These are phyloP conservation scores for Alternaria incomplexa DNA, from an alignment of 2,329 filamentous ascomycete species.

Conservation along the genomic window DNA sequence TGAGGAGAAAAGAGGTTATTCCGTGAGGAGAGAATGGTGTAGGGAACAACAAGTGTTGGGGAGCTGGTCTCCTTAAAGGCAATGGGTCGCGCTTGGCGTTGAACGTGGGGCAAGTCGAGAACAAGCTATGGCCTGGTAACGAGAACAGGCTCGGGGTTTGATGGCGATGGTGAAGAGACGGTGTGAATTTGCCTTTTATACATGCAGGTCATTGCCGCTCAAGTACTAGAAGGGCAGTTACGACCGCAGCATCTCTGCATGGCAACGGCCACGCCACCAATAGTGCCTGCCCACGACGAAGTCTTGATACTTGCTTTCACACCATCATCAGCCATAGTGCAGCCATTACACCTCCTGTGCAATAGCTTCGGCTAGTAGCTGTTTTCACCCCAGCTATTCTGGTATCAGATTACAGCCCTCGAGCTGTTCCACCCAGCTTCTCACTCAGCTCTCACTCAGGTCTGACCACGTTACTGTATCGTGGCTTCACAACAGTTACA, in stretches of 20 bases:
- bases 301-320: neutral
- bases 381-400: neutral
- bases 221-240: slow-evolving; percentile 16
- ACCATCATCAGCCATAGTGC: neutral
- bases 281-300: slow-evolving; percentile 7
- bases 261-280: slow-evolving; percentile 19
- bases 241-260: slow-evolving; percentile 21
- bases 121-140: slow-evolving; percentile 25
- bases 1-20: neutral
- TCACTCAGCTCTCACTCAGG: neutral
- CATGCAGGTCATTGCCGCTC: slow-evolving; percentile 16
- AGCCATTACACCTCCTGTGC: neutral
- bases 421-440: neutral
- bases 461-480: neutral
- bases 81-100: slow-evolving; percentile 19
- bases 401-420: neutral
- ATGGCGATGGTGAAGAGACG: slow-evolving; percentile 14
- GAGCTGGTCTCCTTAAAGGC: slow-evolving; percentile 32
- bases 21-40: slow-evolving; percentile 10
- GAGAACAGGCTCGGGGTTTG: slow-evolving; percentile 9
- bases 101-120: slow-evolving; percentile 33
- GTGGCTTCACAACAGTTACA: neutral
- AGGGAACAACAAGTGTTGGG: slow-evolving; percentile 19
- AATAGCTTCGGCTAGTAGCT: neutral
- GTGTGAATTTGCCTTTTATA: slow-evolving; percentile 23